A percentile compares a stretch with the other conserved stretches of the same genome.
Evolutionary conservation across 139 green algal species (phyloP).

Genomic region (Auxenochlorella pyrenoidosa): DNA sequence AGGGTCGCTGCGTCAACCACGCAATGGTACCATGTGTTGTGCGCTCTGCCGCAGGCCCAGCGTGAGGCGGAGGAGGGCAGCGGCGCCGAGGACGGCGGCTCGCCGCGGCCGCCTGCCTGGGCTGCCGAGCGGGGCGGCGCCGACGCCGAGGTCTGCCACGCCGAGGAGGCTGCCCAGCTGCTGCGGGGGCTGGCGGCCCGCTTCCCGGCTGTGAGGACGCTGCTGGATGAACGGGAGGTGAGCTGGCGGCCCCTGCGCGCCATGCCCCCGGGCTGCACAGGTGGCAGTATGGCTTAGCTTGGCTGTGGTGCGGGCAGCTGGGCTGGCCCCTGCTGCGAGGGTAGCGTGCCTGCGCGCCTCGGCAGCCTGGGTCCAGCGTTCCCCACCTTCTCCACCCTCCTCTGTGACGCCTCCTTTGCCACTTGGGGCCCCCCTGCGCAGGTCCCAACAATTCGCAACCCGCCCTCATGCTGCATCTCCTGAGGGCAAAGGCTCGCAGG

Average conservation of each 20-base stretch:
- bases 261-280: too few species aligned
- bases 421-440: not conserved
- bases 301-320: too few species aligned
- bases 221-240: slow-evolving; percentile 7
- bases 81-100: not conserved
- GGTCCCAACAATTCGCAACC: not conserved
- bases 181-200: slow-evolving; percentile 9
- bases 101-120: too few species aligned
- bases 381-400: too few species aligned
- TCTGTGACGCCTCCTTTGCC: too few species aligned
- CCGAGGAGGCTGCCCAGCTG: slow-evolving; percentile 24
- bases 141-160: slow-evolving; percentile 28
- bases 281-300: too few species aligned
- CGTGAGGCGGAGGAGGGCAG: not conserved
- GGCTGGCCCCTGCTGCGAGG: too few species aligned
- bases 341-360: too few species aligned
- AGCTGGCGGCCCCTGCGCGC: too few species aligned
- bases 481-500: not conserved
- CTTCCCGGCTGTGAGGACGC: not conserved
- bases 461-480: not conserved
- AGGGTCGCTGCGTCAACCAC: too few species aligned
- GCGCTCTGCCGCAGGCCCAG: not conserved
- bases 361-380: too few species aligned
- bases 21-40: not conserved
- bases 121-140: not conserved